Evolutionary conservation across 164 flowering plant genomes (phyloP).

Genomic region (Echeveria elegans): DNA sequence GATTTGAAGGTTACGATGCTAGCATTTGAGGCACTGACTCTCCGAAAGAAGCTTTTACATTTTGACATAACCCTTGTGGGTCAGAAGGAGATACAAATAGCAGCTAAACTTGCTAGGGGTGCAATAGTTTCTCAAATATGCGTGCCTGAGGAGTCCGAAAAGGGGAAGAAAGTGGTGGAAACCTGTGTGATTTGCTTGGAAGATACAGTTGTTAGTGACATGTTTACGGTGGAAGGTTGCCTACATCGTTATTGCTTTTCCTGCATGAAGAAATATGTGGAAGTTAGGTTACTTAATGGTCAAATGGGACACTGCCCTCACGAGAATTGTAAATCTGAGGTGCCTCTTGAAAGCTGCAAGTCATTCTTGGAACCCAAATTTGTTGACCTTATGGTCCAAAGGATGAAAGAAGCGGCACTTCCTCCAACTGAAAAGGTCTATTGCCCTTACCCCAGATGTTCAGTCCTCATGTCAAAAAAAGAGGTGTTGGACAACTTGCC

Average conservation of each 20-base stretch:
- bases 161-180: constrained; percentile 22
- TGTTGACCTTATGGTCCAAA: constrained; percentile 44
- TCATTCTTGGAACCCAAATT: constrained; percentile 51
- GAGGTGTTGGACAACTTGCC: constrained; percentile 30
- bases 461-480: constrained; percentile 60
- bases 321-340: constrained; percentile 50
- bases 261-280: constrained; percentile 81
- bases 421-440: constrained; percentile 64
- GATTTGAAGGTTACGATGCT: constrained; percentile 32
- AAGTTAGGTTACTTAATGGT: constrained; percentile 67
- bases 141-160: constrained; percentile 17
- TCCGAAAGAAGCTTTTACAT: constrained; percentile 32
- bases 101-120: constrained; percentile 63
- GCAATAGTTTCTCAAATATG: constrained; percentile 54
- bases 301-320: constrained; percentile 61
- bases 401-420: constrained; percentile 53
- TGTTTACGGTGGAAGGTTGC: constrained; percentile 62
- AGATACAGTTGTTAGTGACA: constrained; percentile 31
- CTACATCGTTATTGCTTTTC: constrained; percentile 62
- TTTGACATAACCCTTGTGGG: constrained; percentile 30
- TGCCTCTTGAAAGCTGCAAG: constrained; percentile 44
- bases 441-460: constrained; percentile 82
- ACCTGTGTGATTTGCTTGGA: constrained; percentile 72
- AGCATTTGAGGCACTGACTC: constrained; percentile 28
- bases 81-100: constrained; percentile 40